Base-by-base conservation (phyloP, 2,329 filamentous ascomycete genomes). In the Colletotrichum cuscutae region DNA sequence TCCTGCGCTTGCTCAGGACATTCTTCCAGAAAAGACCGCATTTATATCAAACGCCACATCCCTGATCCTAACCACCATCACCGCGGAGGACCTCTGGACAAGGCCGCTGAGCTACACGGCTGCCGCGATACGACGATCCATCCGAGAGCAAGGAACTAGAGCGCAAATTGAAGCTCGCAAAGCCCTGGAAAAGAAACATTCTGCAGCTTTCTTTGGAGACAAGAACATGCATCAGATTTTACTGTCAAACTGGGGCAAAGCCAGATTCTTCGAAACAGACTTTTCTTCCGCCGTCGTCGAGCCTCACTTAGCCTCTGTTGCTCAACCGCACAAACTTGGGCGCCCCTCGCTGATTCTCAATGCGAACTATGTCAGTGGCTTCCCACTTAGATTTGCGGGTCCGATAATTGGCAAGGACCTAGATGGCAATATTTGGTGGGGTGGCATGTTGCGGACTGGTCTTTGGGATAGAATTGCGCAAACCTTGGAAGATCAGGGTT, bases 191-290 rank as follows among this genome's bases (percentile, higher is more conserved):
- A 26, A 70, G 28, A 75, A 75, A 8, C 69, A 75, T 15, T 67
- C 76, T 1, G 66, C 75, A 0, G 32, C 80, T 1, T 8, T 80
- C 1, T 81, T 78, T 42, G 81, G 84, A 4, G 77, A 80, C 9
- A 42, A 80, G 0, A 73, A 77, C 24, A 77, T 78, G 46, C 30
- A 80, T 5, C 75, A 85, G 5, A 52, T 86, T 13, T 65, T 74
- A 0, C 77, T 81, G 32, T 81, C 78, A 6, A 86, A 86, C 71
- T 84, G 82, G 81, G 76, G 79, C 5, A 80, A 80, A 61, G 81
- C 77, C 1, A 75, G 79, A 32, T 75, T 85, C n/a, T 81, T 79
- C 57, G 74, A 79, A 1, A 65, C 72, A 2, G 82, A 86, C 73
- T 85, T 86, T 64, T 79, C 78, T 5, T 60, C 76, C 1, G 80